Evolutionary conservation across 768 basidiomycete species (phyloP).

Genomic region (Paxillus involutus): DNA sequence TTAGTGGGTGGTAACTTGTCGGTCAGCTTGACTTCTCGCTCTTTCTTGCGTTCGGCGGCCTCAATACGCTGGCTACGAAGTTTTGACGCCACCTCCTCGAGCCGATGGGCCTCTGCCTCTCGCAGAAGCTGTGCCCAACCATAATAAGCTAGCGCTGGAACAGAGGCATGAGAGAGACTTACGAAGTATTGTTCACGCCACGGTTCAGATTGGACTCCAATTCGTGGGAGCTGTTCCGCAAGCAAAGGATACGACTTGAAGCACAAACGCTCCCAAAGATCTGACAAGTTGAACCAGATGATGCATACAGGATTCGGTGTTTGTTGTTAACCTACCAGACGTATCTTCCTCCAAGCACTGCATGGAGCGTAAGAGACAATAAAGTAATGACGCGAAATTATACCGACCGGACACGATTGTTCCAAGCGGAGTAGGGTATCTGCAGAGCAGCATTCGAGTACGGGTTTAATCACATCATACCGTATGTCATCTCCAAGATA

Average conservation of each 20-base stretch:
- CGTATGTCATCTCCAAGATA: constrained; percentile 62
- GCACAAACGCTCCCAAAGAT: constrained; percentile 68
- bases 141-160: constrained; percentile 4
- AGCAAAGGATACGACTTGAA: constrained; percentile 57
- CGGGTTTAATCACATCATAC: constrained; percentile 67
- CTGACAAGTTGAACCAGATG: constrained; percentile 34
- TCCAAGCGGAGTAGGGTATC: constrained; percentile 73
- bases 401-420: constrained; percentile 64
- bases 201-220: constrained; percentile 49
- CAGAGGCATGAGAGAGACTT: constrained; percentile 22
- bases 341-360: constrained; percentile 59
- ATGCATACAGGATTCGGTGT: background rate
- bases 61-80: constrained; percentile 67
- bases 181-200: constrained; percentile 76
- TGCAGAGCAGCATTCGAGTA: constrained; percentile 69
- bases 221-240: constrained; percentile 44
- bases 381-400: constrained; percentile 6
- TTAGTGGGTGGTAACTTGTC: constrained; percentile 68
- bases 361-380: constrained; percentile 13
- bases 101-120: constrained; percentile 57
- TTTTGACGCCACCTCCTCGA: constrained; percentile 62
- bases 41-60: constrained; percentile 73
- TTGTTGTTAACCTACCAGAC: constrained; percentile 39
- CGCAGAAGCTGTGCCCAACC: constrained; percentile 45
- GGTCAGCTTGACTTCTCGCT: constrained; percentile 73